Evolutionary conservation across 495 filamentous ascomycete genomes (phyloP).

Genomic region (Xanthoparmelia taractica): DNA sequence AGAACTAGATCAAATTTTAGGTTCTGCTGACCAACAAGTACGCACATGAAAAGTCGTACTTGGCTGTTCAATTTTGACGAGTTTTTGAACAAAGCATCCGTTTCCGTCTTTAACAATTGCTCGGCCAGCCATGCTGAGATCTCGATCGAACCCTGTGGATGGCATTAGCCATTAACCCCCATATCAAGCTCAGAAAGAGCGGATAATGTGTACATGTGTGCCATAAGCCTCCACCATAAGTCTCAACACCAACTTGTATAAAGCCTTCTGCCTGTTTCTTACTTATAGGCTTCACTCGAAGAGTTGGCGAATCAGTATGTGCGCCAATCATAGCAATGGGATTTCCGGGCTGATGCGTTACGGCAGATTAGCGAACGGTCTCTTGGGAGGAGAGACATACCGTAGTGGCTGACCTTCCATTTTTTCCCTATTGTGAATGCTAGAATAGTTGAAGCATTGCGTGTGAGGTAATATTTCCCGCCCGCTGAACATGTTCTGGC

Average conservation of each 20-base stretch:
- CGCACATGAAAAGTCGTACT: conserved; percentile 39
- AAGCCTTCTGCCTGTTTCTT: conserved; percentile 84
- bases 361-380: background rate
- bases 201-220: conserved; percentile 44
- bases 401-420: conserved; percentile 54
- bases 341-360: conserved; percentile 64
- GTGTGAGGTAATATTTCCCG: conserved; percentile 92
- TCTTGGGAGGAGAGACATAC: background rate
- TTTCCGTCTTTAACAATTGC: conserved; percentile 69
- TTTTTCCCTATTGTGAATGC: conserved; percentile 88
- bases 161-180: background rate
- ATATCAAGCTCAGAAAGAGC: background rate
- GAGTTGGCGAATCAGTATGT: conserved; percentile 88
- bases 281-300: conserved; percentile 88
- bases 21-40: no score
- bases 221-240: conserved; percentile 82
- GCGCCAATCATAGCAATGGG: conserved; percentile 92
- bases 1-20: conserved; percentile 46
- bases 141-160: conserved; percentile 76
- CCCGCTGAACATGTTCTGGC: conserved; percentile 68
- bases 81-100: conserved; percentile 70
- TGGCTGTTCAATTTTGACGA: conserved; percentile 84
- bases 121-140: conserved; percentile 83
- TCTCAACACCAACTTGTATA: conserved; percentile 91
- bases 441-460: conserved; percentile 87